These are phyloP conservation scores for Phytophthora vignae DNA, from an alignment of 352 stramenopile species.

Conservation along the genomic window DNA sequence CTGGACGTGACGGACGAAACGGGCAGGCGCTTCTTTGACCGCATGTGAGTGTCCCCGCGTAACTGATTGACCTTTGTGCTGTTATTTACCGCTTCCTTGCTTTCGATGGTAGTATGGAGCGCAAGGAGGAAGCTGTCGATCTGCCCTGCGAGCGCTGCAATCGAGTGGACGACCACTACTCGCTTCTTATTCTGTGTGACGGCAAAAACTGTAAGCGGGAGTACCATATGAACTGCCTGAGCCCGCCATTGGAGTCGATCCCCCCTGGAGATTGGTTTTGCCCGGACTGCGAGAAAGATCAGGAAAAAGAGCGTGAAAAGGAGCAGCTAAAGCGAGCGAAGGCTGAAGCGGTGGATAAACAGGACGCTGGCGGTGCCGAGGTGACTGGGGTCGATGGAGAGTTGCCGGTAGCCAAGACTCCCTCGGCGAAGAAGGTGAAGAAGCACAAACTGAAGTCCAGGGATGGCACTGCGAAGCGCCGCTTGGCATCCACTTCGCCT, in stretches of 20 bases:
- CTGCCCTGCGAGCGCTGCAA: slow-evolving; percentile 87
- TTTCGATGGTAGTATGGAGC: slow-evolving; percentile 63
- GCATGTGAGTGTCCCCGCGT: slow-evolving; percentile 62
- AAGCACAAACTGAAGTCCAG: slow-evolving; percentile 71
- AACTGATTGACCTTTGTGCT: not conserved
- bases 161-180: slow-evolving; percentile 83
- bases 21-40: slow-evolving; percentile 74
- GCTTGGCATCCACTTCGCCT: slow-evolving; percentile 52
- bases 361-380: slow-evolving; percentile 17
- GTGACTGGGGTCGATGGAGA: slow-evolving; percentile 26
- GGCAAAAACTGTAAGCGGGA: slow-evolving; percentile 82
- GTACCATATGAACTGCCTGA: slow-evolving; percentile 90
- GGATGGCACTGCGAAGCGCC: slow-evolving; percentile 66
- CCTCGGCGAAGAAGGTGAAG: slow-evolving; percentile 49
- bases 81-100: slow-evolving; percentile 10
- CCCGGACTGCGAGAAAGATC: slow-evolving; percentile 64
- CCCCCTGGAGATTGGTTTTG: slow-evolving; percentile 85
- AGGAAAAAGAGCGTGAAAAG: slow-evolving; percentile 49
- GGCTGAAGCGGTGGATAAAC: slow-evolving; percentile 33
- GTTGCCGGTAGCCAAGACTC: slow-evolving; percentile 23
- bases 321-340: slow-evolving; percentile 44
- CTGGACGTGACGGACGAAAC: slow-evolving; percentile 66
- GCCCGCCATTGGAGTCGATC: slow-evolving; percentile 64
- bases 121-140: slow-evolving; percentile 68
- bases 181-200: slow-evolving; percentile 86